These are phyloP conservation scores for Pseudofabraea citricarpa DNA, from an alignment of 2,329 filamentous ascomycete species.

Conservation along the genomic window DNA sequence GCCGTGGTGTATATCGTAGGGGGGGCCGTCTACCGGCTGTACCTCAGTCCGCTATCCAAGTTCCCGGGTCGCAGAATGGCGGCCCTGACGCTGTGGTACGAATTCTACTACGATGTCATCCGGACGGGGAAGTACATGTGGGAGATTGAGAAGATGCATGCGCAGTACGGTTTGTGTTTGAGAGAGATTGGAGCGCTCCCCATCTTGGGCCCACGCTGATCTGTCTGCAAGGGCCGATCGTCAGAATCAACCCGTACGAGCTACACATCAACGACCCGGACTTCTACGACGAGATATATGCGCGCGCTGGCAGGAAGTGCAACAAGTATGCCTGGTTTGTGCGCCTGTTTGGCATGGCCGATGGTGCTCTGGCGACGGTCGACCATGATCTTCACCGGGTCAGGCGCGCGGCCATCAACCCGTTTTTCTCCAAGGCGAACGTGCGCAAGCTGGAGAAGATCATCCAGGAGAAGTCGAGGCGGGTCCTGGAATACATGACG, in stretches of 20 bases:
- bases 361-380: neutral
- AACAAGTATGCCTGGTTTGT: neutral
- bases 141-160: neutral
- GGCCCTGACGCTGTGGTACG: constrained; percentile 16
- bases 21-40: constrained; percentile 9
- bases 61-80: constrained; percentile 16
- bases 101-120: constrained; percentile 16
- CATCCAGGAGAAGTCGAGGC: constrained; percentile 2
- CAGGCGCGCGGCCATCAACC: neutral
- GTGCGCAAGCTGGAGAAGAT: neutral
- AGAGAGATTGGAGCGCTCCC: no score
- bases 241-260: constrained; percentile 26
- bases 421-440: constrained; percentile 1
- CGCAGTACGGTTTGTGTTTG: neutral
- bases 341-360: neutral
- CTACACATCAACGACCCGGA: constrained; percentile 24
- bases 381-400: constrained; percentile 1
- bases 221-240: constrained; percentile 22
- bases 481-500: constrained; percentile 4
- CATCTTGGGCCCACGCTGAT: neutral
- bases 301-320: constrained; percentile 6
- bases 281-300: constrained; percentile 23
- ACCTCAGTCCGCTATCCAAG: constrained; percentile 15
- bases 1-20: neutral
- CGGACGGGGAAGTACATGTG: neutral